Conservation (phyloP, 148 eudicot genomes). For the Cornus kousa region DNA sequence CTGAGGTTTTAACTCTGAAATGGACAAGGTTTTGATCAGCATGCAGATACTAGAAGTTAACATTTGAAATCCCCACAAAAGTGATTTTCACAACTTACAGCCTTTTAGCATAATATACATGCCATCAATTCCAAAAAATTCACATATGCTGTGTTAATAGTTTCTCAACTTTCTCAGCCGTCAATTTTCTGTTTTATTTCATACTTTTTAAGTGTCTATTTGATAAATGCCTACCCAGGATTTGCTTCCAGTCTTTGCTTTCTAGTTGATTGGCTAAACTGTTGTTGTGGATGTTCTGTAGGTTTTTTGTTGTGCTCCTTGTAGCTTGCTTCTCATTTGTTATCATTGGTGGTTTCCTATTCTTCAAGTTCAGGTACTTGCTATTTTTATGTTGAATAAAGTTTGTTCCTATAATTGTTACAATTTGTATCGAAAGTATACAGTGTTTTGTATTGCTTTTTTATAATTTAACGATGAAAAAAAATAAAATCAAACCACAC, state of each 20-base stretch:
- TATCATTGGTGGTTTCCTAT: conserved; percentile 24
- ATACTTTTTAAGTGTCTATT: not conserved
- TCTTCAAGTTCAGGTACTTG: conserved; percentile 70
- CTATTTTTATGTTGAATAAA: not conserved
- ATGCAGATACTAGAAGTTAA: not conserved
- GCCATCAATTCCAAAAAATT: not conserved
- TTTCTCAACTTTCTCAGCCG: not conserved
- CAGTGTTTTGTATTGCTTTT: not conserved
- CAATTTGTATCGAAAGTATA: not conserved
- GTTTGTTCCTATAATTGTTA: not conserved
- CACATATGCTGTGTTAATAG: not conserved
- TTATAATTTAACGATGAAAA: not conserved
- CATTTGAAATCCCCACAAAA: not conserved
- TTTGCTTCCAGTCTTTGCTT: not conserved
- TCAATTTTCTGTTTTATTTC: not conserved
- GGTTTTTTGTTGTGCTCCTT: conserved; percentile 26
- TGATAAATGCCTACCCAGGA: not conserved
- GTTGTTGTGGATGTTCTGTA: conserved; percentile 12
- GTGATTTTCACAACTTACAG: not conserved
- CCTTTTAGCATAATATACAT: not conserved
- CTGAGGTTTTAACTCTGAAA: not conserved
- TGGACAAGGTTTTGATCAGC: not conserved
- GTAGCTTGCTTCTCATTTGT: conserved; percentile 29
- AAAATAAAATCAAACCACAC: not conserved
- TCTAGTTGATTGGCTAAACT: not conserved